These are phyloP conservation scores for Crithidia sp. DNA, from an alignment of 208 protist species.

Conservation along the genomic window DNA sequence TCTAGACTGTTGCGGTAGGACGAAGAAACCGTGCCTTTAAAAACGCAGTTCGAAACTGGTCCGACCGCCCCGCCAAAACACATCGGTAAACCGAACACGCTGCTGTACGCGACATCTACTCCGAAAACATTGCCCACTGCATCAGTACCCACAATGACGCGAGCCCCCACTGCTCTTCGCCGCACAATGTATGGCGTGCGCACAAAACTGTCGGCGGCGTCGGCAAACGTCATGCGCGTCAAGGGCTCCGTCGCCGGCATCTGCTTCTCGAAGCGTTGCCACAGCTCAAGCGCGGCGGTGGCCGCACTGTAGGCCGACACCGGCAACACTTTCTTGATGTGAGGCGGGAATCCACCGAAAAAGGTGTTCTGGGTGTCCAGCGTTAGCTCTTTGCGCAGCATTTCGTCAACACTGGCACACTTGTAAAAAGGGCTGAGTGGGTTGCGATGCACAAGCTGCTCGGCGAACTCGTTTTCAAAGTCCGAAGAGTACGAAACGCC, in stretches of 20 bases:
- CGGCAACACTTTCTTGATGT: conserved; percentile 41
- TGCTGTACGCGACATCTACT: conserved; percentile 50
- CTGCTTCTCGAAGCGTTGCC: conserved; percentile 30
- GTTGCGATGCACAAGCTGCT: conserved; percentile 37
- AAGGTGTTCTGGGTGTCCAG: conserved; percentile 46
- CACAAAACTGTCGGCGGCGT: conserved; percentile 66
- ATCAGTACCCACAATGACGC: conserved; percentile 61
- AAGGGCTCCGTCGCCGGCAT: conserved; percentile 44
- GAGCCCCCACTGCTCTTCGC: conserved; percentile 45
- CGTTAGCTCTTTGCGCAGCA: conserved; percentile 34
- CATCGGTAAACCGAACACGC: conserved; percentile 71
- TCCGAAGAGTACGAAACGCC: conserved; percentile 61
- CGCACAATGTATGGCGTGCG: conserved; percentile 54
- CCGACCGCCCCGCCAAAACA: conserved; percentile 44
- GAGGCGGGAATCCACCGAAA: conserved; percentile 58
- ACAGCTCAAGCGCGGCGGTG: conserved; percentile 40
- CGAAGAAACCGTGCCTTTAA: conserved; percentile 64
- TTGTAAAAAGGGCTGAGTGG: conserved; percentile 57
- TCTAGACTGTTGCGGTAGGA: conserved; percentile 60
- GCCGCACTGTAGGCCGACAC: conserved; percentile 30
- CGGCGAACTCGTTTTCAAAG: conserved; percentile 17
- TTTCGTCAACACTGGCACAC: conserved; percentile 42
- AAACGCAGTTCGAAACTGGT: conserved; percentile 52
- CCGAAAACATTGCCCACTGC: conserved; percentile 64
- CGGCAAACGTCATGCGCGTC: conserved; percentile 64